A percentile compares a stretch with the other conserved stretches of the same genome.
Conservation (phyloP, 805 yeast genomes). For the Candida tibetensis region DNA sequence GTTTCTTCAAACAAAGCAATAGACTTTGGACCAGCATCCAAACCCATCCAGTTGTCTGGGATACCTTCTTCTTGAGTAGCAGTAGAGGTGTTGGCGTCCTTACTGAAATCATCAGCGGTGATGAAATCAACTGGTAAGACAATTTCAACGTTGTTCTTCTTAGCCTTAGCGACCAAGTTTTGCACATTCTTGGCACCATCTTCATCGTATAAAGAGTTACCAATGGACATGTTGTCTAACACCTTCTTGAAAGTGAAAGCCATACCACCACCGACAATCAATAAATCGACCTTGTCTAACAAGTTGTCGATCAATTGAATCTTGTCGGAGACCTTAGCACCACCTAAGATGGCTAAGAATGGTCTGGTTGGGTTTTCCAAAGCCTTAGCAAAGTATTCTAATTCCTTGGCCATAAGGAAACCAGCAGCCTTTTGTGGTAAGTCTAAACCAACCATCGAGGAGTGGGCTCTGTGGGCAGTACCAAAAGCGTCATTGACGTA, state of each 20-base stretch:
- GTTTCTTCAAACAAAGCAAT: slow-evolving; percentile 75
- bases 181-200: slow-evolving; percentile 96
- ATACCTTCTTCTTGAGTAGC: slow-evolving; percentile 92
- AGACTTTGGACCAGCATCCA: slow-evolving; percentile 93
- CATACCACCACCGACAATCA: slow-evolving; percentile 99
- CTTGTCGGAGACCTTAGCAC: slow-evolving; percentile 99
- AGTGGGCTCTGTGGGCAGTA: slow-evolving; percentile 99
- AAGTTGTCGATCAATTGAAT: slow-evolving; percentile 96
- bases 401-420: slow-evolving; percentile 97
- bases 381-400: slow-evolving; percentile 96
- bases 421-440: slow-evolving; percentile 97
- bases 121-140: slow-evolving; percentile 94
- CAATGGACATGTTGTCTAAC: slow-evolving; percentile 78
- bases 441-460: slow-evolving; percentile 97
- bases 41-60: slow-evolving; percentile 93
- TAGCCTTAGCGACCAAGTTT: slow-evolving; percentile 90
- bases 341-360: slow-evolving; percentile 97
- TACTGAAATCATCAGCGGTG: slow-evolving; percentile 90
- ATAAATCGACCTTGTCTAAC: slow-evolving; percentile 90
- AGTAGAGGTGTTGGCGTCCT: slow-evolving; percentile 80
- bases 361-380: slow-evolving; percentile 98
- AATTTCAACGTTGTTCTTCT: slow-evolving; percentile 89
- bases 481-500: slow-evolving; percentile 98
- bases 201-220: slow-evolving; percentile 87
- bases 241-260: slow-evolving; percentile 98